Percentiles rank a stretch among this genome's conserved stretches.
These are phyloP conservation scores for Orobanche coerulescens DNA, from an alignment of 257 asterid species.

Conservation along the genomic window DNA sequence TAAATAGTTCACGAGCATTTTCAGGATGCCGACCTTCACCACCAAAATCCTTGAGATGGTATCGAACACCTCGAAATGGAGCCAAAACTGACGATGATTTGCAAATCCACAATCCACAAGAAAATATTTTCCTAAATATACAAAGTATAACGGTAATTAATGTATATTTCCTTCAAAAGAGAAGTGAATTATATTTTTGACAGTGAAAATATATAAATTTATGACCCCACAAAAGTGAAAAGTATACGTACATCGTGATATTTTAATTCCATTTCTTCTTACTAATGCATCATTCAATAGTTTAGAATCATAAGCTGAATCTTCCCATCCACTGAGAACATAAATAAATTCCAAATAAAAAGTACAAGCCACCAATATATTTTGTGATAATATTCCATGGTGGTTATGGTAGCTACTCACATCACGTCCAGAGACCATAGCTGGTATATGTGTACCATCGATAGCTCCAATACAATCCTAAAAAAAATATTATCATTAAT, in stretches of 20 bases:
- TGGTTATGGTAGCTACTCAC: neutral
- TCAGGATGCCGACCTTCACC: neutral
- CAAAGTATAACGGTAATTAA: too few relatives aligned
- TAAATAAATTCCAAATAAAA: too few relatives aligned
- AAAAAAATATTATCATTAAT: too few relatives aligned
- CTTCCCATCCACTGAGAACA: neutral
- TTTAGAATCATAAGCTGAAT: neutral
- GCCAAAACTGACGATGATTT: neutral
- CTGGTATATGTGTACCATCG: neutral
- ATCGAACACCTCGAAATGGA: neutral
- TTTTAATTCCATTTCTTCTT: neutral
- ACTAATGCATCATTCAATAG: neutral
- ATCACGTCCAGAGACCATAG: neutral
- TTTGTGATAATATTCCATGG: neutral
- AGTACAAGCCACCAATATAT: too few relatives aligned
- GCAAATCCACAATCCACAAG: neutral
- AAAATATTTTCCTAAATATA: neutral
- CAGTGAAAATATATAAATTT: too few relatives aligned
- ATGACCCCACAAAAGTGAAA: neutral
- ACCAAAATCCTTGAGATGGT: neutral
- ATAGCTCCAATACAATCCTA: too few relatives aligned
- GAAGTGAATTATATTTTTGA: too few relatives aligned
- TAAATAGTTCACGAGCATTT: neutral
- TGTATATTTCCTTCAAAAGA: too few relatives aligned
- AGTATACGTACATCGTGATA: neutral